Evolutionary conservation across 1,284 basidiomycete species (phyloP).

Genomic region (Anthracocystis panici-leucophaei): DNA sequence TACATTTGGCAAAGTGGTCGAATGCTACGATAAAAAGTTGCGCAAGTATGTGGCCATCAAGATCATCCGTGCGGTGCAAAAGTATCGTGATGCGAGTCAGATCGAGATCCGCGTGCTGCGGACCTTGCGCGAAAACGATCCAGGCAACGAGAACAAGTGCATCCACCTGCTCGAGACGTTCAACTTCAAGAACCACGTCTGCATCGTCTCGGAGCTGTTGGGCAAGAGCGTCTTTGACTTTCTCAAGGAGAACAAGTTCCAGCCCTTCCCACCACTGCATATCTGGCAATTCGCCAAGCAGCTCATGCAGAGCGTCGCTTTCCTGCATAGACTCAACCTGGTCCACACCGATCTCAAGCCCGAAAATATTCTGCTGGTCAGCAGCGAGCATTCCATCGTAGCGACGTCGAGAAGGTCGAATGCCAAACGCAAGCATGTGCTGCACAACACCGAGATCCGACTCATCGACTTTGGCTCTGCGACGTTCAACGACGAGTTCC

Average conservation of each 20-base stretch:
- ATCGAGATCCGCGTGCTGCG: slow-evolving; percentile 97
- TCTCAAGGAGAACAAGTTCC: slow-evolving; percentile 96
- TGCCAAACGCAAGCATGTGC: slow-evolving; percentile 72
- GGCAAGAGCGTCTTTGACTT: slow-evolving; percentile 99
- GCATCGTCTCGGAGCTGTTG: slow-evolving; percentile 93
- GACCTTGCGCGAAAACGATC: slow-evolving; percentile 89
- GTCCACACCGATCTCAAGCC: slow-evolving; percentile 99
- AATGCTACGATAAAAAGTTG: slow-evolving; percentile 82
- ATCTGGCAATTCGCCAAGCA: slow-evolving; percentile 96
- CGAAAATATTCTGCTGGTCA: slow-evolving; percentile 83
- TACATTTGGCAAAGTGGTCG: slow-evolving; percentile 98
- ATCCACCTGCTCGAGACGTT: slow-evolving; percentile 95
- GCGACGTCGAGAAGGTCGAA: slow-evolving; percentile 56
- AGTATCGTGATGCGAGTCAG: slow-evolving; percentile 93
- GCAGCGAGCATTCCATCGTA: slow-evolving; percentile 77
- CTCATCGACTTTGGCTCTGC: slow-evolving; percentile 99
- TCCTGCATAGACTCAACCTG: slow-evolving; percentile 88
- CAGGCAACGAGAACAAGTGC: slow-evolving; percentile 91
- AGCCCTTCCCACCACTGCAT: slow-evolving; percentile 93
- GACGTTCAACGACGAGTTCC: slow-evolving; percentile 97
- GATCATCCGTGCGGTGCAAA: slow-evolving; percentile 78
- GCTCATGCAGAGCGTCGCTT: slow-evolving; percentile 91
- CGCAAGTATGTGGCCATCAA: slow-evolving; percentile 90
- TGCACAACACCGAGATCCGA: slow-evolving; percentile 90
- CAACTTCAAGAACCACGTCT: slow-evolving; percentile 97